These are phyloP conservation scores for Fraxinus velutina DNA, from an alignment of 305 asterid genomes.

Conservation along the genomic window DNA sequence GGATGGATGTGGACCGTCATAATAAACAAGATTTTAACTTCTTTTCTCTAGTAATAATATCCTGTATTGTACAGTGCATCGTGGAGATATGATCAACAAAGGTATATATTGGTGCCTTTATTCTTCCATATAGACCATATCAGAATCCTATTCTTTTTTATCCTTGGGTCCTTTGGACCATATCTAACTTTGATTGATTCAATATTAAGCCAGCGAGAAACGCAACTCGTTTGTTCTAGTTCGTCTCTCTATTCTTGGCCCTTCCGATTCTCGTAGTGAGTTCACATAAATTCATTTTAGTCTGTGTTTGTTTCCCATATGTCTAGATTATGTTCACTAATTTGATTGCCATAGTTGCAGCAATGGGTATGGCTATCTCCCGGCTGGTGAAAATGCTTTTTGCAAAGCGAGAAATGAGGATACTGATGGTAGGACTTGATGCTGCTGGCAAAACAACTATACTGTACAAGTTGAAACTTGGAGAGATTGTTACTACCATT, in stretches of 20 bases:
- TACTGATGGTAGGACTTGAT: slow-evolving; percentile 59
- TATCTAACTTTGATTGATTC: background rate
- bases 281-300: background rate
- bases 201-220: slow-evolving; percentile 2
- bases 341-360: background rate
- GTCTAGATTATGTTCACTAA: background rate
- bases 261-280: background rate
- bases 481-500: slow-evolving; percentile 47
- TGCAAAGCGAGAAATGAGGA: slow-evolving; percentile 53
- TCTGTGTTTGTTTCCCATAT: background rate
- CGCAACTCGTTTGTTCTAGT: background rate
- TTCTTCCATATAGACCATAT: slow-evolving; percentile 21
- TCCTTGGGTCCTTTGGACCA: slow-evolving; percentile 8
- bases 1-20: background rate
- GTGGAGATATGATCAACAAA: background rate
- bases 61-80: background rate
- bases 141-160: slow-evolving; percentile 28
- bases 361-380: slow-evolving; percentile 49
- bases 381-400: slow-evolving; percentile 39
- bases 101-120: slow-evolving; percentile 16
- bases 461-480: slow-evolving; percentile 51
- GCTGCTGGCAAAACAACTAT: slow-evolving; percentile 56
- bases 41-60: background rate
- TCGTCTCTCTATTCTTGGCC: background rate
- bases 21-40: background rate